phyloP scores from a whole-genome alignment of 352 stramenopile species.

The Pelagophyceae sp. region DNA sequence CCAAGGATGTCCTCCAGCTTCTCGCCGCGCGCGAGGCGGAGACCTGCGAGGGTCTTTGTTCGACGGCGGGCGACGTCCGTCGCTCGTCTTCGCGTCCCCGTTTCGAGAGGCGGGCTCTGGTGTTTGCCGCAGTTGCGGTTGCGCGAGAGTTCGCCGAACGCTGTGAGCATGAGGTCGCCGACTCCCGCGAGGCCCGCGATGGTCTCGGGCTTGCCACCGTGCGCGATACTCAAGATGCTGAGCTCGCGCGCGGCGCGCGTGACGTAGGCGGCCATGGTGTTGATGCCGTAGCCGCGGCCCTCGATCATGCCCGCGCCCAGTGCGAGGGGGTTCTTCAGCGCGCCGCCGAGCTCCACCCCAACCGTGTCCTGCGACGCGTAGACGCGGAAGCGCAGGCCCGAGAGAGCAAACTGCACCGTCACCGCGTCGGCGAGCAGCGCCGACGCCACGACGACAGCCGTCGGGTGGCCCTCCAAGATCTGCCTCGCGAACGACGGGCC shows the following conservation, averaged over 20 bases:
- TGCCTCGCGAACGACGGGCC: constrained; percentile 85
- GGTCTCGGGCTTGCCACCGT: constrained; percentile 77
- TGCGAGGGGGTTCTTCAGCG: constrained; percentile 86
- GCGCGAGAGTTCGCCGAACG: constrained; percentile 76
- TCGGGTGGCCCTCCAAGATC: constrained; percentile 82
- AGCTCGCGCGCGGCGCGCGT: constrained; percentile 78
- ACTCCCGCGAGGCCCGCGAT: constrained; percentile 65
- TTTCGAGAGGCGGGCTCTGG: too few species aligned
- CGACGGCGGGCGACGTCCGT: too few species aligned
- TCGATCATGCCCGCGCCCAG: constrained; percentile 88
- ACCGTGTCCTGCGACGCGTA: constrained; percentile 79
- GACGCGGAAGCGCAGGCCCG: constrained; percentile 72
- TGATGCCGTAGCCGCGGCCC: constrained; percentile 80
- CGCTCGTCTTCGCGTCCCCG: too few species aligned
- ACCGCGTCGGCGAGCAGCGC: constrained; percentile 67
- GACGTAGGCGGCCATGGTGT: constrained; percentile 80
- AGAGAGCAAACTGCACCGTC: constrained; percentile 65
- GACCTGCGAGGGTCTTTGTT: too few species aligned
- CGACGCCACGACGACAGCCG: constrained; percentile 78
- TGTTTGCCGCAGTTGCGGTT: constrained; percentile 77
- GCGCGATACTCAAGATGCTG: constrained; percentile 73
- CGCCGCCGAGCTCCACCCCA: constrained; percentile 79
- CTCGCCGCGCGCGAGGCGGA: constrained; percentile 69
- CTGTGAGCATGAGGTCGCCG: constrained; percentile 86
- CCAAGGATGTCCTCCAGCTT: constrained; percentile 72